Evolutionary conservation across 805 yeast species (phyloP).

Genomic region (Candida adriatica): DNA sequence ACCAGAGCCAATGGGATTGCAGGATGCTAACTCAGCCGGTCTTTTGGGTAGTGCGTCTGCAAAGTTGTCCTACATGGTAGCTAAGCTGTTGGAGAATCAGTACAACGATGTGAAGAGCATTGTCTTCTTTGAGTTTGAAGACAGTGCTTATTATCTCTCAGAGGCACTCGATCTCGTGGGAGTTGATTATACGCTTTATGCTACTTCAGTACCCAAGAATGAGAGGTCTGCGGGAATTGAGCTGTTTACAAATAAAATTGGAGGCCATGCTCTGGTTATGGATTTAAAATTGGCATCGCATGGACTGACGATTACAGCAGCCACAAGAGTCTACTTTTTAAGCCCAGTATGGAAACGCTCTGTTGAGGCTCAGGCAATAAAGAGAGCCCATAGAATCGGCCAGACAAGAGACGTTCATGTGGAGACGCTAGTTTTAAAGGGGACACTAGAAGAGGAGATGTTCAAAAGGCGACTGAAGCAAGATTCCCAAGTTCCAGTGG

Average conservation of each 20-base stretch:
- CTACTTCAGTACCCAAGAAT: slow-evolving; percentile 46
- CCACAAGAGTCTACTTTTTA: slow-evolving; percentile 63
- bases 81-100: slow-evolving; percentile 49
- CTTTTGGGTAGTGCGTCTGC: slow-evolving; percentile 59
- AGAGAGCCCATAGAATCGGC: slow-evolving; percentile 73
- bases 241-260: slow-evolving; percentile 38
- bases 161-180: slow-evolving; percentile 61
- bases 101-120: slow-evolving; percentile 41
- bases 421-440: slow-evolving; percentile 57
- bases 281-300: slow-evolving; percentile 62
- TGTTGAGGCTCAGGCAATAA: slow-evolving; percentile 69
- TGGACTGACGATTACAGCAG: slow-evolving; percentile 61
- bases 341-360: slow-evolving; percentile 68
- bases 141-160: slow-evolving; percentile 59
- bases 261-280: slow-evolving; percentile 54
- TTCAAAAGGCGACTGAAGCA: slow-evolving; percentile 33
- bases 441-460: slow-evolving; percentile 65
- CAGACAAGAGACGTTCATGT: slow-evolving; percentile 57
- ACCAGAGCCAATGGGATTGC: slow-evolving; percentile 3
- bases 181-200: slow-evolving; percentile 53
- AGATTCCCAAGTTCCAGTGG: slow-evolving; percentile 32
- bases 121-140: slow-evolving; percentile 66
- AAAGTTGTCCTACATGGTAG: slow-evolving; percentile 53
- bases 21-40: slow-evolving; percentile 17
- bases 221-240: slow-evolving; percentile 48